phyloP scores from a whole-genome alignment of 768 basidiomycete species.

The Coprinellus micaceus region DNA sequence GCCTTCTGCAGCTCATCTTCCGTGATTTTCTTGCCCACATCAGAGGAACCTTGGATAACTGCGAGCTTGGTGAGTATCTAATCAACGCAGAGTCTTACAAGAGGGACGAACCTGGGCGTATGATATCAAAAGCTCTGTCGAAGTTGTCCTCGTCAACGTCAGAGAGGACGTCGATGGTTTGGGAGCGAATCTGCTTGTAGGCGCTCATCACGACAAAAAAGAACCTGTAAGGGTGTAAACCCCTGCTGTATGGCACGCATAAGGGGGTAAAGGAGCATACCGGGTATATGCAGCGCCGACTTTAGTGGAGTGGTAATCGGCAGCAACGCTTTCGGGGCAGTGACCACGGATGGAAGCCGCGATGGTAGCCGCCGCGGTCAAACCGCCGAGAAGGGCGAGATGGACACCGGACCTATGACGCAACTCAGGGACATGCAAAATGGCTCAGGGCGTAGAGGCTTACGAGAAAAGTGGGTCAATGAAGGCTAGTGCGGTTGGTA shows the following conservation, averaged over 20 bases:
- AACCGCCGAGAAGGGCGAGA: slow-evolving; percentile 28
- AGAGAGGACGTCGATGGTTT: slow-evolving; percentile 34
- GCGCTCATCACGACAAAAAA: slow-evolving; percentile 44
- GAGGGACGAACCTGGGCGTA: slow-evolving; percentile 30
- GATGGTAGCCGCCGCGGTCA: slow-evolving; percentile 34
- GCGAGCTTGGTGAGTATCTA: not conserved
- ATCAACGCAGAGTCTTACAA: not conserved
- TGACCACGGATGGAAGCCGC: slow-evolving; percentile 29
- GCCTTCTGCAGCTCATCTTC: slow-evolving; percentile 18
- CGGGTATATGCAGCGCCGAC: slow-evolving; percentile 33
- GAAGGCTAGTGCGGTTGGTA: slow-evolving; percentile 14
- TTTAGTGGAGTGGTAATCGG: slow-evolving; percentile 29
- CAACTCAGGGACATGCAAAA: not conserved
- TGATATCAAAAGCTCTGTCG: slow-evolving; percentile 42
- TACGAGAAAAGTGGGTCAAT: slow-evolving; percentile 27
- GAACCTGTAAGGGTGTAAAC: slow-evolving; percentile 27
- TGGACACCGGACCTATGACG: slow-evolving; percentile 28
- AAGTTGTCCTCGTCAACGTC: slow-evolving; percentile 47
- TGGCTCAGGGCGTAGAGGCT: not conserved
- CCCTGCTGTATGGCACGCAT: not conserved
- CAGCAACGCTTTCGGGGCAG: slow-evolving; percentile 26
- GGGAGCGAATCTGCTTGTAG: slow-evolving; percentile 44
- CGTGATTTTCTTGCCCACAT: slow-evolving; percentile 14
- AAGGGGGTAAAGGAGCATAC: slow-evolving; percentile 13
- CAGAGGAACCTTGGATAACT: slow-evolving; percentile 28